Evolutionary conservation across 306 rosid species (phyloP).

Genomic region (Inga oerstediana): DNA sequence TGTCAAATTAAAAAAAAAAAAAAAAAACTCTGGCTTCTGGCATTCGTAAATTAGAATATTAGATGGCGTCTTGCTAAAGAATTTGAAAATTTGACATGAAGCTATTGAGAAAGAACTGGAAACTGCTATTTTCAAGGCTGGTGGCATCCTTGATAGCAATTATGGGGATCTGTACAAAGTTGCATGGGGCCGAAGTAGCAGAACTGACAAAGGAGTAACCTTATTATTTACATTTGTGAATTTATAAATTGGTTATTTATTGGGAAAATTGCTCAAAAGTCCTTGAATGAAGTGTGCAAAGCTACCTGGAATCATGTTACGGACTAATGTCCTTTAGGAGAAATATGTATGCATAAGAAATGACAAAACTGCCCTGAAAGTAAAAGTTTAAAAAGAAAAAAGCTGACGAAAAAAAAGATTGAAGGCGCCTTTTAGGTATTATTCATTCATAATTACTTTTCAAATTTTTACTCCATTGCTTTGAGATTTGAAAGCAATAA

Average conservation of each 20-base stretch:
- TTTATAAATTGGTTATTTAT: conserved; percentile 11
- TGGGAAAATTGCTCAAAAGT: neutral
- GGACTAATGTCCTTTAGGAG: too few relatives aligned
- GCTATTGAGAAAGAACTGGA: conserved; percentile 90
- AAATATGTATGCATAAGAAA: too few relatives aligned
- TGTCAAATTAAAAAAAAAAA: neutral
- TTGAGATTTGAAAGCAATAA: too few relatives aligned
- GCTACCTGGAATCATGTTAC: too few relatives aligned
- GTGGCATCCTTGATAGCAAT: conserved; percentile 86
- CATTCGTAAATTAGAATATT: conserved; percentile 37
- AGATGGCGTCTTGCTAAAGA: conserved; percentile 48
- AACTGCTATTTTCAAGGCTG: conserved; percentile 74
- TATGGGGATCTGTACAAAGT: conserved; percentile 78
- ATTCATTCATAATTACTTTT: too few relatives aligned
- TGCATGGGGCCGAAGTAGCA: conserved; percentile 90
- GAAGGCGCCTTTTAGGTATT: too few relatives aligned
- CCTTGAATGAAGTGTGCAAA: neutral
- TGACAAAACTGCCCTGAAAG: too few relatives aligned
- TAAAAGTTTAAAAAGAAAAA: too few relatives aligned
- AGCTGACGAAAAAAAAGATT: too few relatives aligned
- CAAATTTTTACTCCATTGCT: too few relatives aligned
- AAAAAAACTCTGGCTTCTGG: neutral
- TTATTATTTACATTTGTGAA: conserved; percentile 19
- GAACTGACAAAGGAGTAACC: conserved; percentile 95
- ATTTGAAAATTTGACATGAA: conserved; percentile 56